Base-by-base conservation (phyloP, 345 rosid genomes). In the Gossypium raimondii region DNA sequence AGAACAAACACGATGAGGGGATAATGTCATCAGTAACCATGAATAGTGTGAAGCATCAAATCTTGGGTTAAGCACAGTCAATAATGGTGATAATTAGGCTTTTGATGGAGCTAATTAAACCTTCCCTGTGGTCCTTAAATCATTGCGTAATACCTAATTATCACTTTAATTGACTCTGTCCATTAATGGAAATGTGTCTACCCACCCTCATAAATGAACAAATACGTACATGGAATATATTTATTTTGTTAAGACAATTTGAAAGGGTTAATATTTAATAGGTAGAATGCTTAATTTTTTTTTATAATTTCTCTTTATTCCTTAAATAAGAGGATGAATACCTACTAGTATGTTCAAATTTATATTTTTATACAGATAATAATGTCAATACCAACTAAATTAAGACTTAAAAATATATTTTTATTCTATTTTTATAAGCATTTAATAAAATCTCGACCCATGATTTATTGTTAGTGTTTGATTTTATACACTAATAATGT, bases 31-130 rank as follows among this genome's bases (percentile, higher is more conserved):
- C 43, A 50, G 16, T 24, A 24, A 11, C 9, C 43, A 9, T 50
- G 58, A 68, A 68, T 4, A 68, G 72, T 50, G 58, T 25, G 58
- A 16, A 48, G 58, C 72, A 68, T 34, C 14, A 25, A 48, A 48
- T 24, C 44, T 47, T 45, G 48, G 70, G 34, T 12, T 55, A 55
- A 55, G 55, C 55, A 67, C 57, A 67, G 56, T 67, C 72, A 67
- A 67, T 48, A 68, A 68, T 50, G 72, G 41, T 68, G 24, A 68
- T 68, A 68, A 68, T 68, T 68, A 25, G 41, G 72, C 43, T 68
- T 48, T 68, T 50, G 3, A 25, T 22, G 24, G 24, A 22, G 24
- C 24, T 22, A 22, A 22, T 22, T 22, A 22, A 22, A 22, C 73
- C 9, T 68, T 68, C 17, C 14, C 12, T 27, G 73, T 50, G 59